phyloP scores from a whole-genome alignment of 805 yeast species.

The Barnettozyma pratensis region DNA sequence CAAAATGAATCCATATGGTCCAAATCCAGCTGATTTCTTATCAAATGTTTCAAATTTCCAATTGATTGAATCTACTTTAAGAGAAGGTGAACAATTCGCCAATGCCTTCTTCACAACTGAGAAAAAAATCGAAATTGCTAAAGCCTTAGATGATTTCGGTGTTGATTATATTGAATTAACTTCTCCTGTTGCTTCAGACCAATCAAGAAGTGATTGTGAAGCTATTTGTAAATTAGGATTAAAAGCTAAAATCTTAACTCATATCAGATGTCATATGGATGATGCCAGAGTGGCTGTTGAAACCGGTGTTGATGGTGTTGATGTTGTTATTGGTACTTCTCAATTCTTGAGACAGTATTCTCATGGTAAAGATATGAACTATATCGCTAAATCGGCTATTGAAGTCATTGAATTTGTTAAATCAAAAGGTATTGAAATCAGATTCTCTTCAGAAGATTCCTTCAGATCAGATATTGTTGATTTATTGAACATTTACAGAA shows the following conservation, averaged over 20 bases:
- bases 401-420: slow-evolving; percentile 97
- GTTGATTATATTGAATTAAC: slow-evolving; percentile 97
- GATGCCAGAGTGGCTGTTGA: slow-evolving; percentile 96
- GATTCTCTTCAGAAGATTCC: slow-evolving; percentile 96
- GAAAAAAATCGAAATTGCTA: slow-evolving; percentile 94
- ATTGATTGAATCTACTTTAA: slow-evolving; percentile 88
- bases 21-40: slow-evolving; percentile 87
- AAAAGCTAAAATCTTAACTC: slow-evolving; percentile 92
- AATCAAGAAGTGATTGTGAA: slow-evolving; percentile 89
- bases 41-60: slow-evolving; percentile 88
- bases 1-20: slow-evolving; percentile 80
- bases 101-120: slow-evolving; percentile 93
- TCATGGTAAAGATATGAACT: slow-evolving; percentile 98
- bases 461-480: slow-evolving; percentile 97
- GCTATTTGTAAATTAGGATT: slow-evolving; percentile 97
- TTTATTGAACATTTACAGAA: slow-evolving; percentile 88
- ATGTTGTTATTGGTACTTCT: slow-evolving; percentile 96
- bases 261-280: slow-evolving; percentile 98
- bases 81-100: slow-evolving; percentile 99
- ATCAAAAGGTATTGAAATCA: slow-evolving; percentile 92
- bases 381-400: slow-evolving; percentile 91
- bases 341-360: slow-evolving; percentile 91
- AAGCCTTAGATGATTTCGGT: slow-evolving; percentile 95
- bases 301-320: slow-evolving; percentile 99
- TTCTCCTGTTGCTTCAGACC: slow-evolving; percentile 97